Conservation (phyloP, 2,329 filamentous ascomycete species). For the Passalora sequoiae region DNA sequence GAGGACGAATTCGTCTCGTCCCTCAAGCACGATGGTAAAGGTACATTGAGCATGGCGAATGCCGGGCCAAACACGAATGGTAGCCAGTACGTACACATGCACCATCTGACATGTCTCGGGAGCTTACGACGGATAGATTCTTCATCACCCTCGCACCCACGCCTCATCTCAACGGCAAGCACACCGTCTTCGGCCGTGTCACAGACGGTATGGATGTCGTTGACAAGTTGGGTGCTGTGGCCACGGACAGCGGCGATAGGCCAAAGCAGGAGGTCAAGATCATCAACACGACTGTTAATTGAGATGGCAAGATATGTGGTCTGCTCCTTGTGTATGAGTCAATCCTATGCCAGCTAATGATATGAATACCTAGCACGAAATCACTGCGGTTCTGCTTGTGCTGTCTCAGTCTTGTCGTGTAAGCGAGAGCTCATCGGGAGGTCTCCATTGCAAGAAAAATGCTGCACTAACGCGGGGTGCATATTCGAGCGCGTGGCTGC, state of each 20-base stretch:
- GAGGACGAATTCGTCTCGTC: conserved; percentile 79
- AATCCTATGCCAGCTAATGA: neutral
- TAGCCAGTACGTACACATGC: conserved; percentile 56
- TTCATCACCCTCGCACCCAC: conserved; percentile 32
- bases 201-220: conserved; percentile 86
- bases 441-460: no score
- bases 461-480: neutral
- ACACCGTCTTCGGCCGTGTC: conserved; percentile 91
- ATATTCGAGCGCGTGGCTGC: no score
- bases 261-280: conserved; percentile 80
- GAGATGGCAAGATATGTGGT: neutral
- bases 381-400: no score
- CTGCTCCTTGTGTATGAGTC: neutral
- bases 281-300: conserved; percentile 25
- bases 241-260: conserved; percentile 71
- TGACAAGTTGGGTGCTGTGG: conserved; percentile 80
- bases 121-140: neutral
- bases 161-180: conserved; percentile 77
- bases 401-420: no score
- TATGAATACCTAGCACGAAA: neutral
- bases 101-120: neutral
- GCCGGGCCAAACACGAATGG: conserved; percentile 89
- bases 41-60: conserved; percentile 90
- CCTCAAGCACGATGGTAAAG: conserved; percentile 71
- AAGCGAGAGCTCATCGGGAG: no score